These are phyloP conservation scores for Fusarium abutilonis DNA, from an alignment of 2,329 filamentous ascomycete species.

Conservation along the genomic window DNA sequence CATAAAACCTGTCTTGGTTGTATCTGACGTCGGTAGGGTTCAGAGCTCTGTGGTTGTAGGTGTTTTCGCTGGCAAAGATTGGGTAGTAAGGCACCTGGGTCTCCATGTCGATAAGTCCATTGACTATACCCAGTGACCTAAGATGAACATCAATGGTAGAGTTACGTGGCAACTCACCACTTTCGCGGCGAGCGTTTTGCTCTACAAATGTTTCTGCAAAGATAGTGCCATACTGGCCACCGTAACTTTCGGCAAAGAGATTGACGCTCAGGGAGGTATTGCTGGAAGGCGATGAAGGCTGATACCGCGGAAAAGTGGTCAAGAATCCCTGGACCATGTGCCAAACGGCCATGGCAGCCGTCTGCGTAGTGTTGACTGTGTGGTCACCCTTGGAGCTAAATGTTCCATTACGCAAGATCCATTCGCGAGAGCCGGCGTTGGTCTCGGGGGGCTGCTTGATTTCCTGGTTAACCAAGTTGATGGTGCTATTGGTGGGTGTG, in stretches of 20 bases:
- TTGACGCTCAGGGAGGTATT: constrained; percentile 66
- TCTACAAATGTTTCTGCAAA: constrained; percentile 68
- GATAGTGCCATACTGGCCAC: constrained; percentile 74
- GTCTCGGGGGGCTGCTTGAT: constrained; percentile 46
- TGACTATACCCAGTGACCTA: constrained; percentile 73
- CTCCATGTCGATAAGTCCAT: constrained; percentile 74
- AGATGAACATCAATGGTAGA: constrained; percentile 69
- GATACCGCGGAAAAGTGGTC: constrained; percentile 66
- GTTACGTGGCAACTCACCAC: constrained; percentile 59
- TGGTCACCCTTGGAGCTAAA: constrained; percentile 63
- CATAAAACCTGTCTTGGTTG: constrained; percentile 49
- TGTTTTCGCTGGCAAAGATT: constrained; percentile 69
- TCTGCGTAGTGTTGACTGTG: constrained; percentile 66
- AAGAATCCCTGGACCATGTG: constrained; percentile 72
- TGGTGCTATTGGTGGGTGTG: constrained; percentile 67
- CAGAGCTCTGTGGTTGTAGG: constrained; percentile 70
- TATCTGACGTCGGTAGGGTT: constrained; percentile 61
- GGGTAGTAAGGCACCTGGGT: constrained; percentile 68
- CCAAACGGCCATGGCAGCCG: constrained; percentile 69
- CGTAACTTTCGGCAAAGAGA: constrained; percentile 75
- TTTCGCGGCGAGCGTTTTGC: constrained; percentile 68
- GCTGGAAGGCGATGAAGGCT: constrained; percentile 53
- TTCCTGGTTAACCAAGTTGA: constrained; percentile 57
- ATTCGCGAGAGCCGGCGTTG: constrained; percentile 38
- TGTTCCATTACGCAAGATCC: constrained; percentile 68